phyloP scores from a whole-genome alignment of 139 green algal genomes.

The Chlorella sp. region DNA sequence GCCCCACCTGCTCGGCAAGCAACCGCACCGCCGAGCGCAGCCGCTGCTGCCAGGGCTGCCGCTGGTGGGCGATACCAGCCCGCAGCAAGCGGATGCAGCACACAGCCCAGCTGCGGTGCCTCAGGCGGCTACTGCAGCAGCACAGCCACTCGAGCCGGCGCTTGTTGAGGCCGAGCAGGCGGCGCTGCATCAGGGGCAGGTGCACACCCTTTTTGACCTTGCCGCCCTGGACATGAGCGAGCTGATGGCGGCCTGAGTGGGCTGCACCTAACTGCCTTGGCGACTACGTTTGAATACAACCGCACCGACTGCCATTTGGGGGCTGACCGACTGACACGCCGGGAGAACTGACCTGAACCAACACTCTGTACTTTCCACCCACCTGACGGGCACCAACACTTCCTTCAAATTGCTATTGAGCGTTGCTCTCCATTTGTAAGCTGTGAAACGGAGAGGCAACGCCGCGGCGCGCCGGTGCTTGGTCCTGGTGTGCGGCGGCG shows the following conservation, averaged over 20 bases:
- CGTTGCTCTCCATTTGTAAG: too few species aligned
- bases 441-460: too few species aligned
- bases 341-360: too few species aligned
- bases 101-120: neutral
- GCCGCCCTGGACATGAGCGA: neutral
- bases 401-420: too few species aligned
- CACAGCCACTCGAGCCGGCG: neutral
- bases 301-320: too few species aligned
- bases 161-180: neutral
- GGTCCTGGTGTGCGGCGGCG: too few species aligned
- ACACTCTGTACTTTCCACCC: too few species aligned
- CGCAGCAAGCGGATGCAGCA: neutral
- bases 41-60: constrained; percentile 3
- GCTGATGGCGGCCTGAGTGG: neutral
- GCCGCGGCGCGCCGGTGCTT: too few species aligned
- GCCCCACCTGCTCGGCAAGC: neutral
- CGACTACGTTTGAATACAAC: too few species aligned
- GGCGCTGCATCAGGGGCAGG: neutral
- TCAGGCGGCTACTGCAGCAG: neutral
- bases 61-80: neutral
- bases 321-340: too few species aligned
- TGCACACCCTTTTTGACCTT: constrained; percentile 23
- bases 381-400: too few species aligned
- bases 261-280: neutral
- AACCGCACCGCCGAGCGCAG: neutral